phyloP scores from a whole-genome alignment of 148 eudicot genomes.

The Heliamphora exappendiculata region DNA sequence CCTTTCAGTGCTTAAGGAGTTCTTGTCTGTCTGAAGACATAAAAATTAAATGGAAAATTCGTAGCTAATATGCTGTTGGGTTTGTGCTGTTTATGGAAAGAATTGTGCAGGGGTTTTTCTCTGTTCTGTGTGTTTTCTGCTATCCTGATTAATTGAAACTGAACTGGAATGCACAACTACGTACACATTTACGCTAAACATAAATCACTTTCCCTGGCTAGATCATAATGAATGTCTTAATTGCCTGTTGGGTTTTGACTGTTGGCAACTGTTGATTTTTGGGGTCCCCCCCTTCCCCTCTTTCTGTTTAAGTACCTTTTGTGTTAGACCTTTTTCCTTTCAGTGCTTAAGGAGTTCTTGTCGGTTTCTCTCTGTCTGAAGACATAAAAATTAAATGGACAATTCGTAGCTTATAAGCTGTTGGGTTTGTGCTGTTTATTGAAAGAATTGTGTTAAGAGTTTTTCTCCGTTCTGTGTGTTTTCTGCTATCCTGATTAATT shows the following conservation, averaged over 20 bases:
- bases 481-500: neutral
- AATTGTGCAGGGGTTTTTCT: neutral
- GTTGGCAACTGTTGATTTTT: slow-evolving; percentile 1
- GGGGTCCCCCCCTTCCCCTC: no score
- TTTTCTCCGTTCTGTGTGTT: neutral
- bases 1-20: no score
- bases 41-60: neutral
- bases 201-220: no score
- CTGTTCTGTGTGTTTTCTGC: neutral
- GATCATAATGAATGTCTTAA: no score
- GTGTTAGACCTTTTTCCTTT: no score
- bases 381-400: neutral
- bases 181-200: no score
- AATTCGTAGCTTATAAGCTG: neutral
- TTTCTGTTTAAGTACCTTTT: no score
- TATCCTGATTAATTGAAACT: neutral
- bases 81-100: neutral
- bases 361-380: neutral
- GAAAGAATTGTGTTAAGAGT: neutral
- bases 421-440: neutral
- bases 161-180: neutral
- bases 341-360: no score
- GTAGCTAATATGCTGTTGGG: neutral
- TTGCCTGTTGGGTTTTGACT: neutral
- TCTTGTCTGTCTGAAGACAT: neutral